Percentiles rank a stretch among this genome's conserved stretches.
Conservation (phyloP, 805 yeast species). For the Saccharomyces kudriavzevii region DNA sequence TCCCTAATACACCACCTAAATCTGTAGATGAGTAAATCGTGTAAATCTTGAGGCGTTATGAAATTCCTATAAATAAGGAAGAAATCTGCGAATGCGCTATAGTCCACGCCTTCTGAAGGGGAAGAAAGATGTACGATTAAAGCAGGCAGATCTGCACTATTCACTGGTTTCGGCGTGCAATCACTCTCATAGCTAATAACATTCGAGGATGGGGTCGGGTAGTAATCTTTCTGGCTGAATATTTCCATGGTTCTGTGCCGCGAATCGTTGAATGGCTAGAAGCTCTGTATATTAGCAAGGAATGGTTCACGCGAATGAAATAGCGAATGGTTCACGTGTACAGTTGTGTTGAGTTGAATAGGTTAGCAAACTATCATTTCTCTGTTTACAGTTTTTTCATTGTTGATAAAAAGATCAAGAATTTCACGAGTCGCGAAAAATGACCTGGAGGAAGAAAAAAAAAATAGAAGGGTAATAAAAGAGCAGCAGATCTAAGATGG, state of each 20-base stretch:
- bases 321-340: not conserved
- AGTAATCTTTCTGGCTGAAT: slow-evolving; percentile 22
- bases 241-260: slow-evolving; percentile 11
- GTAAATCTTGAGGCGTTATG: slow-evolving; percentile 46
- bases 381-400: not conserved
- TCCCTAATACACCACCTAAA: slow-evolving; percentile 61
- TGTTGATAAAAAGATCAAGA: not conserved
- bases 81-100: slow-evolving; percentile 73
- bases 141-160: slow-evolving; percentile 25
- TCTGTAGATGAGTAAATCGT: slow-evolving; percentile 55
- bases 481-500: not conserved
- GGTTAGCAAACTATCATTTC: not conserved
- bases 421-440: not conserved
- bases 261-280: not conserved
- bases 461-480: not conserved
- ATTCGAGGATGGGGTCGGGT: slow-evolving; percentile 24
- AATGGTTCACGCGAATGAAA: not conserved
- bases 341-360: not conserved
- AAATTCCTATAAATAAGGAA: slow-evolving; percentile 76
- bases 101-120: slow-evolving; percentile 62
- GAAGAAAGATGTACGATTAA: slow-evolving; percentile 58
- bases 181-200: slow-evolving; percentile 18
- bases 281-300: not conserved
- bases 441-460: not conserved
- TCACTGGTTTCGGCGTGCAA: slow-evolving; percentile 10